These are phyloP conservation scores for Ustilago sp. DNA, from an alignment of 1,284 basidiomycete species.

Conservation along the genomic window DNA sequence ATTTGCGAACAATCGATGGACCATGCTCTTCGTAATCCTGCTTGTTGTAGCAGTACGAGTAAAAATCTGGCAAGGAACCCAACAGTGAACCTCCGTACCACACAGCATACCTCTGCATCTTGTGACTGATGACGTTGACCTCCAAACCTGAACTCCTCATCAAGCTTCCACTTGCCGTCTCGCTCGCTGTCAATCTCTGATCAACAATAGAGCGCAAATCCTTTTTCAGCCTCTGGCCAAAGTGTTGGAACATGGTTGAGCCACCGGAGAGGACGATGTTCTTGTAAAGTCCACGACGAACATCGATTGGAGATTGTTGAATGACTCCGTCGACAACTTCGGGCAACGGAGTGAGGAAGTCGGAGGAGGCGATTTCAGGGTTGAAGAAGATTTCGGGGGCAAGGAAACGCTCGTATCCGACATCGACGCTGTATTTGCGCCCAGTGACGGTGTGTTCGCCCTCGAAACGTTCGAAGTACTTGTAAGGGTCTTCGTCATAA, in stretches of 20 bases:
- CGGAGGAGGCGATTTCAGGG: slow-evolving; percentile 96
- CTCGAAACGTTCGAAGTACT: slow-evolving; percentile 93
- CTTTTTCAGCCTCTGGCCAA: slow-evolving; percentile 92
- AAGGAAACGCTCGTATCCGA: slow-evolving; percentile 98
- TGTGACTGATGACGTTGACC: slow-evolving; percentile 91
- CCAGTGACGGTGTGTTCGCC: slow-evolving; percentile 94
- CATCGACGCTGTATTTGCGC: slow-evolving; percentile 88
- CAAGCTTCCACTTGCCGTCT: slow-evolving; percentile 79
- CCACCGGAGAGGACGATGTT: slow-evolving; percentile 95
- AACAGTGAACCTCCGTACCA: slow-evolving; percentile 95
- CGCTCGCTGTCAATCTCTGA: slow-evolving; percentile 83
- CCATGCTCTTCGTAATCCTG: slow-evolving; percentile 97
- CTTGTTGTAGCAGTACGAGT: slow-evolving; percentile 96
- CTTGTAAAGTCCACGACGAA: slow-evolving; percentile 93
- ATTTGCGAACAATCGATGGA: slow-evolving; percentile 78
- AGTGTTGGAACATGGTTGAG: slow-evolving; percentile 98
- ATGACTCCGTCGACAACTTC: slow-evolving; percentile 97
- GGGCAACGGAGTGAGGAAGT: slow-evolving; percentile 96
- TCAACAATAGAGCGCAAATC: slow-evolving; percentile 96
- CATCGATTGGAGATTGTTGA: slow-evolving; percentile 94
- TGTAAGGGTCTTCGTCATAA: slow-evolving; percentile 95
- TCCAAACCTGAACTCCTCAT: slow-evolving; percentile 73
- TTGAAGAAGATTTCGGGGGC: slow-evolving; percentile 99
- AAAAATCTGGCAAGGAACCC: slow-evolving; percentile 85
- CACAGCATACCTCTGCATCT: slow-evolving; percentile 95